A percentile compares a stretch with the other conserved stretches of the same genome.
Conservation (phyloP, 805 yeast genomes). For the Suhomyces canberraensis region DNA sequence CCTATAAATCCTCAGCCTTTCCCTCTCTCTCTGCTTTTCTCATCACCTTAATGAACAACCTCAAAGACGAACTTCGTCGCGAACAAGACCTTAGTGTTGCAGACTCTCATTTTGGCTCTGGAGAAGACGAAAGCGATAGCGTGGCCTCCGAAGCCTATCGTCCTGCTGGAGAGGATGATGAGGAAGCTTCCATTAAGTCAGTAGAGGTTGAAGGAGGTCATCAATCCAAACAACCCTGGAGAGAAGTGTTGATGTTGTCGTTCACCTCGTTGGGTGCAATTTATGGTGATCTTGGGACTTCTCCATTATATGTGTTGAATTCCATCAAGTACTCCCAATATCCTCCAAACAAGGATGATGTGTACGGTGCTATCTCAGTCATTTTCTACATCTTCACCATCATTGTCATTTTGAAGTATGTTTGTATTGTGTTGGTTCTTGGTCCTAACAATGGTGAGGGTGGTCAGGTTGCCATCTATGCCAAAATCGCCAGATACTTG, state of each 20-base stretch:
- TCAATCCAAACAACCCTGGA: conserved; percentile 15
- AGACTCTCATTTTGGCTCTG: neutral
- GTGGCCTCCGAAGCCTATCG: neutral
- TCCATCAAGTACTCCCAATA: conserved; percentile 24
- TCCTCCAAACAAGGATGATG: conserved; percentile 36
- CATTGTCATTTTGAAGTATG: conserved; percentile 51
- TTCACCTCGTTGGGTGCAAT: conserved; percentile 58
- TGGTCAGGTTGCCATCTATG: conserved; percentile 62
- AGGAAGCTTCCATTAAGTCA: conserved; percentile 10
- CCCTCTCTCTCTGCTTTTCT: neutral
- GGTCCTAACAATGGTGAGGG: conserved; percentile 64
- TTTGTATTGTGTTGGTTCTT: conserved; percentile 42
- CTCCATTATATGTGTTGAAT: conserved; percentile 52
- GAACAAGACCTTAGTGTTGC: neutral
- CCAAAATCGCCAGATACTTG: conserved; percentile 50
- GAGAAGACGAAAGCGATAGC: neutral
- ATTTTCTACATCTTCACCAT: conserved; percentile 55
- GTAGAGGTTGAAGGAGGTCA: neutral
- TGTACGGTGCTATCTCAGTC: conserved; percentile 50
- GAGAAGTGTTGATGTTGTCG: conserved; percentile 25
- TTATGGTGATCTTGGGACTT: conserved; percentile 62
- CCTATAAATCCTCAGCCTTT: neutral
- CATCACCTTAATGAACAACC: neutral
- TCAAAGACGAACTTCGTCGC: neutral
- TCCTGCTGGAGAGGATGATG: conserved; percentile 4